These are phyloP conservation scores for Nemania sp. DNA, from an alignment of 2,329 filamentous ascomycete genomes.

Conservation along the genomic window DNA sequence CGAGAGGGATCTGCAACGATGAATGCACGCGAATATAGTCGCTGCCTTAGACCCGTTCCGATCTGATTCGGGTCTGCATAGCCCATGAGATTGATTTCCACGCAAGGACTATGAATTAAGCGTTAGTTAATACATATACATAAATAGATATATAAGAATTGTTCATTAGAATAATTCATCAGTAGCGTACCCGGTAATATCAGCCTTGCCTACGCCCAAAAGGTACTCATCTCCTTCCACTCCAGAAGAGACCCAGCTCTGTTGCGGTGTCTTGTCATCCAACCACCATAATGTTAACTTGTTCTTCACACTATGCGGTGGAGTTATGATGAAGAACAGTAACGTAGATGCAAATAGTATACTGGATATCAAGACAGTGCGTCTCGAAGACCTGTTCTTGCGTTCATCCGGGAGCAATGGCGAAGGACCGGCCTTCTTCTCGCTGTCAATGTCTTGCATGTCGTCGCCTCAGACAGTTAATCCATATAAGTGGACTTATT, in stretches of 20 bases:
- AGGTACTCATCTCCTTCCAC: constrained; percentile 58
- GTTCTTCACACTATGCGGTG: constrained; percentile 16
- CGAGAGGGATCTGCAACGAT: constrained; percentile 78
- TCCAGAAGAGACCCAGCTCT: constrained; percentile 16
- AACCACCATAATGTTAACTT: constrained; percentile 33
- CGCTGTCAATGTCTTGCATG: constrained; percentile 30
- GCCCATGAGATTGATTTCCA: constrained; percentile 91
- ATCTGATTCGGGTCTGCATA: constrained; percentile 89
- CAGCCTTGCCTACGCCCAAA: constrained; percentile 68
- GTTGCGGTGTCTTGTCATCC: neutral
- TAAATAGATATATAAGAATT: too few species aligned
- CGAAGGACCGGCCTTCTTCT: constrained; percentile 37
- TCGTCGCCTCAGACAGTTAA: constrained; percentile 3
- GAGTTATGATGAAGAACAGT: constrained; percentile 14
- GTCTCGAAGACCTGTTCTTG: constrained; percentile 15
- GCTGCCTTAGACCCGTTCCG: constrained; percentile 86
- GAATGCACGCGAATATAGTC: constrained; percentile 89
- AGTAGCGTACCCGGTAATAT: constrained; percentile 61
- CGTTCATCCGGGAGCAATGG: constrained; percentile 9
- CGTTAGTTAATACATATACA: constrained; percentile 12
- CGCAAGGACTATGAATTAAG: constrained; percentile 70
- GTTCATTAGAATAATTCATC: neutral
- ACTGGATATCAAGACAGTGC: constrained; percentile 16
- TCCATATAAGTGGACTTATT: constrained; percentile 7
- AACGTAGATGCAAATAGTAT: constrained; percentile 19